These are phyloP conservation scores for Gynandropsis gynandra DNA, from an alignment of 345 rosid species.

Conservation along the genomic window DNA sequence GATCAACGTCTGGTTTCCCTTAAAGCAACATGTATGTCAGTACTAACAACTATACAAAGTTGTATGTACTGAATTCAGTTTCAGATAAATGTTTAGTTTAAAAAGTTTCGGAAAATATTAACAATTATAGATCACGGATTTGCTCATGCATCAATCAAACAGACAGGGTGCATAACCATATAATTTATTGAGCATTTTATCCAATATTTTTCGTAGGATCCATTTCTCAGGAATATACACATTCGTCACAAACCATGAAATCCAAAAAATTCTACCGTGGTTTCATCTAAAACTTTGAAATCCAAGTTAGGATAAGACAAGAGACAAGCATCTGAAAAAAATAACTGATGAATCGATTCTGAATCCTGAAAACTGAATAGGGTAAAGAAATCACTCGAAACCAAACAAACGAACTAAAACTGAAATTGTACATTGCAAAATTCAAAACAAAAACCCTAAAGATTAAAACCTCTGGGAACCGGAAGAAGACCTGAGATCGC, in stretches of 20 bases:
- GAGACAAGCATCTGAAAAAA: background rate
- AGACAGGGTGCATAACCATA: too few relatives aligned
- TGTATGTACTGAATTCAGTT: too few relatives aligned
- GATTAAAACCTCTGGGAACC: slow-evolving; percentile 3
- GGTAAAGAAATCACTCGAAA: background rate
- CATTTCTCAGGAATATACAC: too few relatives aligned
- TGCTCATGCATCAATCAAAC: slow-evolving; percentile 13
- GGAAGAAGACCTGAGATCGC: slow-evolving; percentile 24
- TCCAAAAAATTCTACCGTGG: background rate
- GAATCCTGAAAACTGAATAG: background rate
- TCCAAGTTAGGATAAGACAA: too few relatives aligned
- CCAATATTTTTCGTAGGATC: too few relatives aligned
- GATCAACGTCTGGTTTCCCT: too few relatives aligned
- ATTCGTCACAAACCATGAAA: background rate
- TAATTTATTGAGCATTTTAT: too few relatives aligned
- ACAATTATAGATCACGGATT: too few relatives aligned
- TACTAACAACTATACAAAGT: background rate
- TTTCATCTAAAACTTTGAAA: background rate
- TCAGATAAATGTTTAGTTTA: too few relatives aligned
- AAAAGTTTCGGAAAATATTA: too few relatives aligned
- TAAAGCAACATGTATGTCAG: background rate
- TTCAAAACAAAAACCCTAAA: slow-evolving; percentile 5
- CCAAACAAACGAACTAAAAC: too few relatives aligned
- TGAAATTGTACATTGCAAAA: too few relatives aligned
- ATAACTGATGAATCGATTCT: slow-evolving; percentile 13